Conservation (phyloP, 2,329 filamentous ascomycete species). For the Achaetomium macrosporum region DNA sequence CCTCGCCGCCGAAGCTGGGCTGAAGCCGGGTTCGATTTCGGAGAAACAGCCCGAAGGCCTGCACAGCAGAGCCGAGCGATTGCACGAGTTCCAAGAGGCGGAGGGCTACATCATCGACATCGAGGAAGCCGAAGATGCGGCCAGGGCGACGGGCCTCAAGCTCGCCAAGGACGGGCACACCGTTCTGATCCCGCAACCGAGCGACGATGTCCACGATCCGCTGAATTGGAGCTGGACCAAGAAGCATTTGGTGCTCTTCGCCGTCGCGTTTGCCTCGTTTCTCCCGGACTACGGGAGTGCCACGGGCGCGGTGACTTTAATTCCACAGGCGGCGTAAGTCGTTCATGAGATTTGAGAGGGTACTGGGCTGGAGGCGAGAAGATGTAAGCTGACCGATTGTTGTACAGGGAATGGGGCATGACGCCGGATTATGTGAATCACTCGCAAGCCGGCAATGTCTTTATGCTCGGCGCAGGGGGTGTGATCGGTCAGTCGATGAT, state of each 20-base stretch:
- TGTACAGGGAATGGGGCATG: conserved; percentile 40
- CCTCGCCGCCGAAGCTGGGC: background rate
- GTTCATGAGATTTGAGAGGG: too few relatives aligned
- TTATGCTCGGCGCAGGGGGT: conserved; percentile 42
- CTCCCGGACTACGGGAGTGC: conserved; percentile 45
- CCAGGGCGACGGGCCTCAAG: conserved; percentile 27
- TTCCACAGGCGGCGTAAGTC: conserved; percentile 38
- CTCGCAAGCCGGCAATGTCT: conserved; percentile 46
- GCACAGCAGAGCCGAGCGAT: conserved; percentile 13
- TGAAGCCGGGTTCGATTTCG: background rate
- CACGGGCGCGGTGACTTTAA: conserved; percentile 38
- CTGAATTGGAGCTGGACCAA: conserved; percentile 46
- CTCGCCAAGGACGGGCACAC: conserved; percentile 37
- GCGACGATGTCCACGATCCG: conserved; percentile 45
- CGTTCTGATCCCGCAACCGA: conserved; percentile 50
- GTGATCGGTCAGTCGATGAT: conserved; percentile 30
- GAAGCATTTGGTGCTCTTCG: conserved; percentile 45
- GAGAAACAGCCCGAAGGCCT: background rate
- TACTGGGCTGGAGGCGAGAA: background rate
- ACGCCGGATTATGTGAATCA: conserved; percentile 45
- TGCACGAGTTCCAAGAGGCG: conserved; percentile 32
- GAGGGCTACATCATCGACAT: conserved; percentile 36
- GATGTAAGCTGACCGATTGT: background rate
- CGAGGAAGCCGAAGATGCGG: conserved; percentile 26
- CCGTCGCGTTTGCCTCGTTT: conserved; percentile 42